Evolutionary conservation across 2,329 filamentous ascomycete species (phyloP).

Genomic region (Nemania serpens): DNA sequence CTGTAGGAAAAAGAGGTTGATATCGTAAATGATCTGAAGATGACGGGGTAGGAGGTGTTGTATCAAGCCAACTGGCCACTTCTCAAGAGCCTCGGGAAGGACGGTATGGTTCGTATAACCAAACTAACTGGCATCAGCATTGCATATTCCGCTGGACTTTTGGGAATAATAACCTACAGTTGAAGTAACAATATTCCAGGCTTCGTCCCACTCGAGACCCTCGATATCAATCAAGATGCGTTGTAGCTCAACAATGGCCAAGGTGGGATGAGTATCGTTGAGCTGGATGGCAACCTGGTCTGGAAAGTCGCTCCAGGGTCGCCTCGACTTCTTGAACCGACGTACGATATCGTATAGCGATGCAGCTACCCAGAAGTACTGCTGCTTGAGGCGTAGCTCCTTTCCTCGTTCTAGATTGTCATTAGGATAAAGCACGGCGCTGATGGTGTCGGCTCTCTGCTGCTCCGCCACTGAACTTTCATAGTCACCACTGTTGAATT

Average conservation of each 20-base stretch:
- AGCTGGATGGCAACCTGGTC: constrained; percentile 97
- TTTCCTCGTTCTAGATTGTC: constrained; percentile 97
- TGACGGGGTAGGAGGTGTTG: constrained; percentile 93
- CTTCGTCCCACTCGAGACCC: constrained; percentile 89
- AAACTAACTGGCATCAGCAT: constrained; percentile 57
- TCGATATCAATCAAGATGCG: constrained; percentile 89
- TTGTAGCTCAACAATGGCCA: constrained; percentile 94
- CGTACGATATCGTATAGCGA: constrained; percentile 96
- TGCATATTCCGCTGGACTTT: constrained; percentile 12
- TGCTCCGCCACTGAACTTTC: constrained; percentile 98
- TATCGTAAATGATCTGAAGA: constrained; percentile 96
- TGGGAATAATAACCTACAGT: constrained; percentile 56
- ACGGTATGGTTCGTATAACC: constrained; percentile 99
- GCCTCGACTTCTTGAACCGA: constrained; percentile 96
- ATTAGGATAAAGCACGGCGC: constrained; percentile 94
- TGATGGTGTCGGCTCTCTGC: constrained; percentile 98
- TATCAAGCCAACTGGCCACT: constrained; percentile 93
- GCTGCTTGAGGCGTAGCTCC: constrained; percentile 96
- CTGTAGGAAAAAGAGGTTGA: constrained; percentile 94
- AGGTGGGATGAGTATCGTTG: constrained; percentile 95
- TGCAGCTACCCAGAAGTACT: constrained; percentile 99
- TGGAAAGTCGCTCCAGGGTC: constrained; percentile 87
- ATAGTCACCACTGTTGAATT: constrained; percentile 98
- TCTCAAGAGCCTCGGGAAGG: constrained; percentile 93
- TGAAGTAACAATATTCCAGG: constrained; percentile 78